Conservation (phyloP, 2,329 filamentous ascomycete species). For the Fusarium verticillioides region DNA sequence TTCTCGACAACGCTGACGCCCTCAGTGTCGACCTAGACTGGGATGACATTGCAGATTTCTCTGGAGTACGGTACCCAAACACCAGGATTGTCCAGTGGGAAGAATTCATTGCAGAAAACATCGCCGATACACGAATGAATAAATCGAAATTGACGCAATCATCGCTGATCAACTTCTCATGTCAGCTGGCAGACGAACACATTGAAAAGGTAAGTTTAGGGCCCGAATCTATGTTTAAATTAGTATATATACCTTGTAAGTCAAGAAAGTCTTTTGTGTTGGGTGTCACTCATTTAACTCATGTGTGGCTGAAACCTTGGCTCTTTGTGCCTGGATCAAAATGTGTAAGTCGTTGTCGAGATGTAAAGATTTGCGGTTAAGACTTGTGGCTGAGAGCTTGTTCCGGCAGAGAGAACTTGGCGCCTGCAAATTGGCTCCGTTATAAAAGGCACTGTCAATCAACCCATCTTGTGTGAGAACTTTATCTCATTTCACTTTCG, state of each 20-base stretch:
- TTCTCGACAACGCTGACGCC: too few species aligned
- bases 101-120: background rate
- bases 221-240: background rate
- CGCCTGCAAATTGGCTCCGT: too few species aligned
- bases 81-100: too few species aligned
- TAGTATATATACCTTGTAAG: background rate
- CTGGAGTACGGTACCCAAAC: too few species aligned
- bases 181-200: background rate
- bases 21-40: too few species aligned
- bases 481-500: background rate
- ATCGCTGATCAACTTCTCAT: background rate
- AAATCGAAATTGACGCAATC: background rate
- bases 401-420: too few species aligned
- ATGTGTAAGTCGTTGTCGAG: background rate
- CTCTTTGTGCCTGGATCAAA: background rate
- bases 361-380: too few species aligned
- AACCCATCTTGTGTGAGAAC: accelerated
- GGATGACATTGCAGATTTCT: too few species aligned
- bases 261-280: background rate
- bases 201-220: background rate
- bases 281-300: background rate
- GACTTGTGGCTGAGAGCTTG: too few species aligned
- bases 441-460: background rate
- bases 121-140: too few species aligned
- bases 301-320: background rate